Percentiles rank a stretch among this genome's conserved stretches.
phyloP scores from a whole-genome alignment of 192 early-diverging fungal species.

The Gamsiella multidivaricata region DNA sequence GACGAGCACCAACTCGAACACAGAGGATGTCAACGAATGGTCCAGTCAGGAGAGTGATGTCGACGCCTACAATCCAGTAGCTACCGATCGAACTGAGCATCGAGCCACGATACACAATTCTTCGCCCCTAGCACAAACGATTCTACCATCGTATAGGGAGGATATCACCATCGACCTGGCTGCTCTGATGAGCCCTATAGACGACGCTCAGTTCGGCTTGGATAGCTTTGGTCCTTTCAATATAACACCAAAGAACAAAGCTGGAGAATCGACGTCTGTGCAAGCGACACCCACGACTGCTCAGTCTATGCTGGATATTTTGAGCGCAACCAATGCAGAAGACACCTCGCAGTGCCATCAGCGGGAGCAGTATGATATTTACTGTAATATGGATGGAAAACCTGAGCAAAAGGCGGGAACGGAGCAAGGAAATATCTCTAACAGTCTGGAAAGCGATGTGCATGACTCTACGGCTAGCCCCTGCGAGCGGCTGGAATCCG shows the following conservation, averaged over 20 bases:
- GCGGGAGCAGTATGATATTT: too few relatives aligned
- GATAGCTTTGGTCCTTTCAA: conserved; percentile 34
- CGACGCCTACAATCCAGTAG: not conserved
- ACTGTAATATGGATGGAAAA: too few relatives aligned
- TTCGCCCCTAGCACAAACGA: conserved; percentile 14
- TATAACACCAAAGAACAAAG: not conserved
- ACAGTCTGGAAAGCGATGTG: not conserved
- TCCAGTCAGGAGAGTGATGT: conserved; percentile 4
- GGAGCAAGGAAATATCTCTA: not conserved
- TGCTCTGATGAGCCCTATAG: conserved; percentile 24
- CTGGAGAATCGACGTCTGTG: not conserved
- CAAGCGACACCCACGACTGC: not conserved
- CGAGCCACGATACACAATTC: conserved; percentile 15
- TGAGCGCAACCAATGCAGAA: not conserved
- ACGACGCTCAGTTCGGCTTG: conserved; percentile 19
- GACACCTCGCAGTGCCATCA: too few relatives aligned
- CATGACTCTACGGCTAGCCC: conserved; percentile 12
- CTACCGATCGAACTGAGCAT: not conserved
- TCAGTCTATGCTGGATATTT: conserved; percentile 1
- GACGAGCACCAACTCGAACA: conserved; percentile 26
- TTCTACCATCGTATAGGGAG: conserved; percentile 14
- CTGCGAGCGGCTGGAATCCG: conserved; percentile 13
- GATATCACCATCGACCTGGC: conserved; percentile 9
- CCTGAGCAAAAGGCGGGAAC: not conserved
- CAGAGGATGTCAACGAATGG: conserved; percentile 34